These are phyloP conservation scores for Pyracantha coccinea DNA, from an alignment of 331 rosid genomes.

Conservation along the genomic window DNA sequence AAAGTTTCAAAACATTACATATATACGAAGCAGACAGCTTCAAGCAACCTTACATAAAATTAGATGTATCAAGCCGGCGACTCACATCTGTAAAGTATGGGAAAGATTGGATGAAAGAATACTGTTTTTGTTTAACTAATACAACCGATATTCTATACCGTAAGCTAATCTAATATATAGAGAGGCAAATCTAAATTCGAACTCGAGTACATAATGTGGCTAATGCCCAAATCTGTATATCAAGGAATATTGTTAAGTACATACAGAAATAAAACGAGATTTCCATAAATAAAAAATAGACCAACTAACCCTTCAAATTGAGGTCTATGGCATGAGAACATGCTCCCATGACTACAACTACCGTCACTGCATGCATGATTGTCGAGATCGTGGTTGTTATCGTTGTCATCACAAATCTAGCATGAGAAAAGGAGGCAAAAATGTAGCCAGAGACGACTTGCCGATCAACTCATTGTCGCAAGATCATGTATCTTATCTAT, in stretches of 20 bases:
- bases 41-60: background rate
- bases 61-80: background rate
- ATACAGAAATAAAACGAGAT: background rate
- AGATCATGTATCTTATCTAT: too few relatives aligned
- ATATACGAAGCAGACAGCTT: background rate
- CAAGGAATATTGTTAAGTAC: background rate
- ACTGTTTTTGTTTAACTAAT: background rate
- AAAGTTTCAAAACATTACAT: background rate
- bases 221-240: background rate
- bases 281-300: background rate
- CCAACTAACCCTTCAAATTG: background rate
- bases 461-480: constrained; percentile 24
- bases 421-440: constrained; percentile 66
- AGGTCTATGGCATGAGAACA: background rate
- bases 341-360: background rate
- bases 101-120: background rate
- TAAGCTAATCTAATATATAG: too few relatives aligned
- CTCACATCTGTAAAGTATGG: background rate
- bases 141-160: background rate
- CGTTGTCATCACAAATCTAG: constrained; percentile 41
- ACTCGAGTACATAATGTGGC: background rate
- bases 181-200: background rate
- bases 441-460: constrained; percentile 84
- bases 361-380: background rate
- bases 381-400: background rate